Base-by-base conservation (phyloP, 106 monocot species). In the Allium sativum region DNA sequence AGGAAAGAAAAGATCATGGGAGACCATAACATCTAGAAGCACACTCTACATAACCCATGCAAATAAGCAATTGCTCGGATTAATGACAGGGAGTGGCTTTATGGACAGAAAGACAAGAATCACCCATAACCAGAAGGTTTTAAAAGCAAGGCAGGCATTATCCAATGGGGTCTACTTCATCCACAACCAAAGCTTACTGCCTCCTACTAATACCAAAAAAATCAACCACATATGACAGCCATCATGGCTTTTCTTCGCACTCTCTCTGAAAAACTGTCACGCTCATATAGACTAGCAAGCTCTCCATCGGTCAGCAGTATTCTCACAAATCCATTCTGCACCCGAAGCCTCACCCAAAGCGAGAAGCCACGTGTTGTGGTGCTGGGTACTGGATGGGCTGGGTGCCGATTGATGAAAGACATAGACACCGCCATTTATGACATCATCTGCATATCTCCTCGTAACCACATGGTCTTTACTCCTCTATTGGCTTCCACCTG, bases 391-490 rank as follows among this genome's bases (percentile, higher is more conserved):
- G 94, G 94, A 45, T 95, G 94, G 94, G 94, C 90, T 19, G 94
- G 76, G 7, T 86, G 86, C 73, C 72, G 94, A 46, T 61, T 95
- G 52, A 90, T 95, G 90, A 95, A 90, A 72, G 74, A 66, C n/a
- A 74, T 95, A 60, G 86, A 90, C 74, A 83, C 94, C 8, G 22
- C 53, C n/a, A 13, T 79, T 13, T 95, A 95, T 68, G 94, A 95
- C 65, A 83, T 95, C n/a, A 90, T 95, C 63, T 95, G 94, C 76
- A 65, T 95, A 8, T 86, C 94, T 6, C 94, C 94, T 41, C 58
- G 94, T 20, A 94, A 94, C 60, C 94, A 94, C 81, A 94, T 94
- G 94, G 94, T 94, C 10, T 94, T 94, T 79, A 94, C 94, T 10
- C 94, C 94, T 44, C 89, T 94, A 47, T 79, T 94, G 41, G 90